These are phyloP conservation scores for Psidium guajava DNA, from an alignment of 345 rosid species.

Conservation along the genomic window DNA sequence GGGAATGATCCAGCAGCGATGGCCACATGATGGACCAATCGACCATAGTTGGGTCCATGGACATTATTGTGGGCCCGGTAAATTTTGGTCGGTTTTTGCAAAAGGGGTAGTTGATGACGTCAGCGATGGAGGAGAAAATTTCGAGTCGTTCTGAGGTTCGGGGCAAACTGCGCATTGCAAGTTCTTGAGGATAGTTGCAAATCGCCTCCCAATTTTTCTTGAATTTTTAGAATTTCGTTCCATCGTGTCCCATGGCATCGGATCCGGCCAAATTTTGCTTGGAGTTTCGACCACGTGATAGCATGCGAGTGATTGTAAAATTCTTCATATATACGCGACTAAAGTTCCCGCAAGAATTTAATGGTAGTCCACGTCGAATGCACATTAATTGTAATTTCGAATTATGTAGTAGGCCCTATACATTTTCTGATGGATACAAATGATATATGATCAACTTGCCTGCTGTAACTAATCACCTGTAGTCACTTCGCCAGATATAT, in stretches of 20 bases:
- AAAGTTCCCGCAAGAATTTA: neutral
- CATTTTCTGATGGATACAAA: neutral
- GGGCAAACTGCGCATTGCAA: neutral
- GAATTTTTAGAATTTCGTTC: neutral
- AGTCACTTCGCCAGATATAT: neutral
- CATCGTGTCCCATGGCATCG: neutral
- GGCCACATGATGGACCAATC: neutral
- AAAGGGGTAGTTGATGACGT: neutral
- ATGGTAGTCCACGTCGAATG: rapidly evolving
- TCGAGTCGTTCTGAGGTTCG: neutral
- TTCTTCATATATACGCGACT: no score
- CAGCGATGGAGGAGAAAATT: neutral
- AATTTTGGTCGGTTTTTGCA: neutral
- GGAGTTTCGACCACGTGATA: neutral
- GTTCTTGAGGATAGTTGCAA: neutral
- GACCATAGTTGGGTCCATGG: neutral
- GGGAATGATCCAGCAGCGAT: neutral
- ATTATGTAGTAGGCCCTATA: neutral
- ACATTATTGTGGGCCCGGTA: neutral
- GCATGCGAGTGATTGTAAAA: neutral
- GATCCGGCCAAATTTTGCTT: neutral
- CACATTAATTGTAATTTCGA: neutral
- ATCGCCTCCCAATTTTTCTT: neutral
- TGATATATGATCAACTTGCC: neutral
- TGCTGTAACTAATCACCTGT: neutral